A percentile compares a stretch with the other conserved stretches of the same genome.
Conservation (phyloP, 2,329 filamentous ascomycete genomes). For the Chrysoporthe deuterocubensis region DNA sequence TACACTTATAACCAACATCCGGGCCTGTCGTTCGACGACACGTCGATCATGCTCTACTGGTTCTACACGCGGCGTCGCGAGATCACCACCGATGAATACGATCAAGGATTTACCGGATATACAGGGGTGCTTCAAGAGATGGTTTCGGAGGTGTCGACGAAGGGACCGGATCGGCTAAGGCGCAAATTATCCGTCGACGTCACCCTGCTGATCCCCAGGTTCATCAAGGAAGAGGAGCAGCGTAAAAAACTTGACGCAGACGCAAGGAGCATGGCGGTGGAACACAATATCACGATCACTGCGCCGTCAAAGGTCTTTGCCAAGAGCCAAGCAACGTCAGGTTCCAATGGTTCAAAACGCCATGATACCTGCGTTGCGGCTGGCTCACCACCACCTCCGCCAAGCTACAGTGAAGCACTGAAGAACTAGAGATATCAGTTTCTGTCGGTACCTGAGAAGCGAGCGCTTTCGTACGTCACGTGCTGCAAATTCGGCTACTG, state of each 20-base stretch:
- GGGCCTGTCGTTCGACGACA: constrained; percentile 4
- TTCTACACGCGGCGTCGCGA: constrained; percentile 21
- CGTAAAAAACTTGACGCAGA: not conserved
- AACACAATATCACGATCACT: not conserved
- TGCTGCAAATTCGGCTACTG: not conserved
- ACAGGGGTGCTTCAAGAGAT: constrained; percentile 30
- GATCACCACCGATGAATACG: constrained; percentile 1
- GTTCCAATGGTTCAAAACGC: not conserved
- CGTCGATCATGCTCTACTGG: constrained; percentile 26
- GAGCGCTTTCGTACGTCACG: not conserved
- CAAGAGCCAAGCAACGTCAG: not conserved
- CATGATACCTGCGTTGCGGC: not conserved
- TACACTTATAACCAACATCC: not conserved
- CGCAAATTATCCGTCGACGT: constrained; percentile 31
- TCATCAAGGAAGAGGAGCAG: not conserved
- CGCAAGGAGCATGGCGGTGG: not conserved
- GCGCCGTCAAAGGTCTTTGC: not conserved
- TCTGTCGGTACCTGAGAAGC: not conserved
- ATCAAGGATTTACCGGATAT: constrained; percentile 24
- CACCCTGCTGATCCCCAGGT: constrained; percentile 24
- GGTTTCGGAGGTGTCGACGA: constrained; percentile 25
- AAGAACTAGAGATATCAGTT: not conserved
- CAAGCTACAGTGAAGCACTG: not conserved
- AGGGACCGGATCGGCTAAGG: constrained; percentile 27
- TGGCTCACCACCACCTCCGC: not conserved